These are phyloP conservation scores for Suillus weaverae DNA, from an alignment of 768 basidiomycete genomes.

Conservation along the genomic window DNA sequence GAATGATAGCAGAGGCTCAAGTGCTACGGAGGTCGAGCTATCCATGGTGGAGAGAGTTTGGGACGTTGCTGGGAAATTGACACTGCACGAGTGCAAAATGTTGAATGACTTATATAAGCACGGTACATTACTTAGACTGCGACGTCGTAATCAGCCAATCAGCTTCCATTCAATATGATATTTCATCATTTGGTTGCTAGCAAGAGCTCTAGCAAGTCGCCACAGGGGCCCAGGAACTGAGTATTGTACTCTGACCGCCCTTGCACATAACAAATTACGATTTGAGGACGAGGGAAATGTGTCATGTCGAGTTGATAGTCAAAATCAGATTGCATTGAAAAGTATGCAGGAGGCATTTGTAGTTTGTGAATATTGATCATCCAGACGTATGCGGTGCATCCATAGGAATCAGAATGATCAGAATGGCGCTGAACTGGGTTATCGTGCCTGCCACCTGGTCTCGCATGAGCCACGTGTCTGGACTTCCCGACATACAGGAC, in stretches of 20 bases:
- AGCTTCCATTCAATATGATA: neutral
- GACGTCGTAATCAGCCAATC: neutral
- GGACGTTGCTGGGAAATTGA: neutral
- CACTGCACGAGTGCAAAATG: neutral
- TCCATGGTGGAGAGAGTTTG: slow-evolving; percentile 31
- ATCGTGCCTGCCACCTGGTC: slow-evolving; percentile 79
- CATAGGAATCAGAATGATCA: slow-evolving; percentile 66
- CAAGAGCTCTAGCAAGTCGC: too few species aligned
- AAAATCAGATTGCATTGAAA: too few species aligned
- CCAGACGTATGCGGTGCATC: slow-evolving; percentile 60
- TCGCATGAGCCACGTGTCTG: slow-evolving; percentile 83
- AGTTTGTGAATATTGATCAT: slow-evolving; percentile 54
- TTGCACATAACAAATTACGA: neutral
- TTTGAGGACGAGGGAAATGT: too few species aligned
- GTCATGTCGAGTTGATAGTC: too few species aligned
- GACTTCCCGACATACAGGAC: slow-evolving; percentile 73
- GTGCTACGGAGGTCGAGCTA: slow-evolving; percentile 30
- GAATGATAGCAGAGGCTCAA: slow-evolving; percentile 62
- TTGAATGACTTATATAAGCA: neutral
- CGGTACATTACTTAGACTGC: neutral
- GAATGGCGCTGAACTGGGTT: slow-evolving; percentile 78
- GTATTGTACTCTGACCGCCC: neutral
- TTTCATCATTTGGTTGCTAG: neutral
- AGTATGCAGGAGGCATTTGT: slow-evolving; percentile 61
- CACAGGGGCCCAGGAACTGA: neutral